Percentiles rank a stretch among this genome's conserved stretches.
Conservation (phyloP, 345 rosid genomes). For the Citrus medica region DNA sequence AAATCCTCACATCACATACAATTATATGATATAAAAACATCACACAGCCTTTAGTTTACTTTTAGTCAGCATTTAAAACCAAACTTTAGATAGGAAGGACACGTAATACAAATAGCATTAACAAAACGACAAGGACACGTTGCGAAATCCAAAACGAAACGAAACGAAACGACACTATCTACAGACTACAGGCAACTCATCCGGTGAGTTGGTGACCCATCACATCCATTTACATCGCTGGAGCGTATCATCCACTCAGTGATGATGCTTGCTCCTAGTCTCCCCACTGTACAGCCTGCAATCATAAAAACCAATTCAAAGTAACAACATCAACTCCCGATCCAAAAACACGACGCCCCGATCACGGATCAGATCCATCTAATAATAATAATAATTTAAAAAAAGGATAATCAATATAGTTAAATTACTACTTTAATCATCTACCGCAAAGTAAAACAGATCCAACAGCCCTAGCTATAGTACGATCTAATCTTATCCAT, state of each 20-base stretch:
- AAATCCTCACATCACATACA: not conserved
- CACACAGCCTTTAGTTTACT: not conserved
- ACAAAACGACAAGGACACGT: not conserved
- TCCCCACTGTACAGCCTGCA: constrained; percentile 92
- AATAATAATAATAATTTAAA: not conserved
- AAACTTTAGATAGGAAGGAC: not conserved
- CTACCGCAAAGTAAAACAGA: not conserved
- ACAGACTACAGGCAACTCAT: constrained; percentile 29
- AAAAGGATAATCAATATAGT: not conserved
- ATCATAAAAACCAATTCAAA: not conserved
- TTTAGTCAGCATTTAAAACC: not conserved
- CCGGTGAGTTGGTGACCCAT: not conserved
- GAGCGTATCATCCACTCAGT: constrained; percentile 8
- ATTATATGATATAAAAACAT: no score
- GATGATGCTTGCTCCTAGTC: constrained; percentile 77
- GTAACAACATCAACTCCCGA: not conserved
- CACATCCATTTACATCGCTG: not conserved
- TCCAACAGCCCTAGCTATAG: not conserved
- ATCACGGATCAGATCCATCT: constrained; percentile 13
- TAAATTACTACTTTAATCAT: not conserved
- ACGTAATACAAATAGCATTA: not conserved
- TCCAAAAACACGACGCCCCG: not conserved
- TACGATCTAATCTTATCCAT: not conserved
- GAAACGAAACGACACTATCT: constrained; percentile 26
- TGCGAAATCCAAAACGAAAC: not conserved